These are phyloP conservation scores for Lipomyces yamanashiensis DNA, from an alignment of 805 yeast genomes.

Conservation along the genomic window DNA sequence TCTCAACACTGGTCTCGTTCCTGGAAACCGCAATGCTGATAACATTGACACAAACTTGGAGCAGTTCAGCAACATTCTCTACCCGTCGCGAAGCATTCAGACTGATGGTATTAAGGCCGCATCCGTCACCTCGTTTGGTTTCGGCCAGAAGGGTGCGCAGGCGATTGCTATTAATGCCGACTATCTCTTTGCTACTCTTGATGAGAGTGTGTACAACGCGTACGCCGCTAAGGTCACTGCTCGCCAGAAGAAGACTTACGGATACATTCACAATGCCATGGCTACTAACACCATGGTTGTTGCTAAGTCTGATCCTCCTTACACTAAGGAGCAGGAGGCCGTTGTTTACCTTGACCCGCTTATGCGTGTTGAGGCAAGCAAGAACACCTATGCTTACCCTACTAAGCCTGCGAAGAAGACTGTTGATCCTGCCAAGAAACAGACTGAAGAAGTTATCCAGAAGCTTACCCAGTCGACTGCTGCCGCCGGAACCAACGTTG, in stretches of 20 bases:
- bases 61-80: slow-evolving; percentile 84
- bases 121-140: slow-evolving; percentile 96
- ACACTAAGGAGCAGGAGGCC: slow-evolving; percentile 83
- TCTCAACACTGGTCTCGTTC: slow-evolving; percentile 88
- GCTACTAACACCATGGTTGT: slow-evolving; percentile 88
- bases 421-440: slow-evolving; percentile 40
- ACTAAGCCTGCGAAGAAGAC: slow-evolving; percentile 38
- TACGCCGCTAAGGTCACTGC: slow-evolving; percentile 72
- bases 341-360: slow-evolving; percentile 94
- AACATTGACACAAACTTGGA: slow-evolving; percentile 84
- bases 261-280: slow-evolving; percentile 95
- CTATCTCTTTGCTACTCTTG: slow-evolving; percentile 84
- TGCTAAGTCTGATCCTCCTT: slow-evolving; percentile 93
- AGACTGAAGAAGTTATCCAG: slow-evolving; percentile 68
- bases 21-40: slow-evolving; percentile 99
- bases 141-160: slow-evolving; percentile 99
- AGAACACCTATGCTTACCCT: slow-evolving; percentile 38
- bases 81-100: slow-evolving; percentile 90
- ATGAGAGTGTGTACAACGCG: slow-evolving; percentile 67
- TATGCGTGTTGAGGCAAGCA: slow-evolving; percentile 66
- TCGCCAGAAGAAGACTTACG: slow-evolving; percentile 88
- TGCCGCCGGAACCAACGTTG: slow-evolving; percentile 65
- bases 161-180: slow-evolving; percentile 91
- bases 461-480: slow-evolving; percentile 55
- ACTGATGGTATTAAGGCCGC: slow-evolving; percentile 98